These are phyloP conservation scores for Forsythia suspensa DNA, from an alignment of 257 asterid species.

Conservation along the genomic window DNA sequence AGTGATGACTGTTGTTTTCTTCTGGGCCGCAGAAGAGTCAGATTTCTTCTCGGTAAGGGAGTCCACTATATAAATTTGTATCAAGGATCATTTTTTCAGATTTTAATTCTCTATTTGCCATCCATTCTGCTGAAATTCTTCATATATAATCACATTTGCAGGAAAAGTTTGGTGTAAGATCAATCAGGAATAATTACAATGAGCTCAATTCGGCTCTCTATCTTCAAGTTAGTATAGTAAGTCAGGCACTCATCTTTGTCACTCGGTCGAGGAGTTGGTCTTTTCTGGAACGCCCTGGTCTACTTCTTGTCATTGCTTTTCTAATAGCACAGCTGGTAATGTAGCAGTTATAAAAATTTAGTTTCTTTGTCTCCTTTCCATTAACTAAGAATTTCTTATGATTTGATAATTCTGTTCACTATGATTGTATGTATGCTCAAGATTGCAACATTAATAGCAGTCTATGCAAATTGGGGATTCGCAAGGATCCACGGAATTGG, in stretches of 20 bases:
- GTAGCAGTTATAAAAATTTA: background rate
- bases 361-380: background rate
- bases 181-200: slow-evolving; percentile 25
- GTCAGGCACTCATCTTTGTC: slow-evolving; percentile 62
- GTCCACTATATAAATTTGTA: background rate
- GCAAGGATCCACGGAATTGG: slow-evolving; percentile 53
- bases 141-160: slow-evolving; percentile 11
- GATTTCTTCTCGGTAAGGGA: slow-evolving; percentile 48
- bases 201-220: slow-evolving; percentile 53
- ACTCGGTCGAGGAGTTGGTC: slow-evolving; percentile 69
- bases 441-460: slow-evolving; percentile 47
- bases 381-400: background rate
- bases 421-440: slow-evolving; percentile 15
- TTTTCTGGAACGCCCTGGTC: slow-evolving; percentile 57
- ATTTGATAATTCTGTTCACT: background rate
- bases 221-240: slow-evolving; percentile 60
- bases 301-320: slow-evolving; percentile 45
- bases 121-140: background rate
- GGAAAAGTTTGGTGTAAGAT: slow-evolving; percentile 42
- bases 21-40: slow-evolving; percentile 44
- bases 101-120: no score
- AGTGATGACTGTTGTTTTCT: slow-evolving; percentile 59
- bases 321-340: slow-evolving; percentile 45
- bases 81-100: background rate
- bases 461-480: slow-evolving; percentile 52